Evolutionary conservation across 768 basidiomycete species (phyloP).

Genomic region (Boletus fagicola): DNA sequence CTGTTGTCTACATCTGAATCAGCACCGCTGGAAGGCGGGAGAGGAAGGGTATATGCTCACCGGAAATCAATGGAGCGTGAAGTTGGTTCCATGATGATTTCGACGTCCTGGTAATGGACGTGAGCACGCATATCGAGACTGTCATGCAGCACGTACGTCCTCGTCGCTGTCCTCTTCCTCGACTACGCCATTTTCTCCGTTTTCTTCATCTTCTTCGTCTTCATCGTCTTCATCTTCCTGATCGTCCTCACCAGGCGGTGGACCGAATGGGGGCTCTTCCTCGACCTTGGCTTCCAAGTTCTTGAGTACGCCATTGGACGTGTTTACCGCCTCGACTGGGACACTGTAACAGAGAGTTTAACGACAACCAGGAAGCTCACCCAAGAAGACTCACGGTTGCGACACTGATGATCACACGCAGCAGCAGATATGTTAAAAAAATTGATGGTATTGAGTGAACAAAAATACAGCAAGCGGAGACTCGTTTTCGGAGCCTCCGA

Average conservation of each 20-base stretch:
- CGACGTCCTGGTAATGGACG: constrained; percentile 59
- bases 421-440: constrained; percentile 39
- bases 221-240: constrained; percentile 29
- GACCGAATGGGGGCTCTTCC: constrained; percentile 34
- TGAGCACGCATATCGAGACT: constrained; percentile 4
- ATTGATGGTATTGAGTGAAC: constrained; percentile 38
- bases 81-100: constrained; percentile 86
- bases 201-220: constrained; percentile 17
- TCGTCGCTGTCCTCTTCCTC: constrained; percentile 48
- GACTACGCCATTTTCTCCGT: constrained; percentile 39
- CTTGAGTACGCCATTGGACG: constrained; percentile 50
- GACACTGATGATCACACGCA: constrained; percentile 50
- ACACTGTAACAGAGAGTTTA: constrained; percentile 32
- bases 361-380: constrained; percentile 22
- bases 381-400: constrained; percentile 57
- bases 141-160: constrained; percentile 37
- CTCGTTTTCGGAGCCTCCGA: constrained; percentile 27
- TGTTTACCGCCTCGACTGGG: constrained; percentile 41
- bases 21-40: background rate
- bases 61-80: constrained; percentile 73
- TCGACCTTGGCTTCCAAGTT: constrained; percentile 48
- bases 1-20: constrained; percentile 33
- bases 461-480: constrained; percentile 34
- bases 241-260: constrained; percentile 19
- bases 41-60: constrained; percentile 35